These are phyloP conservation scores for Penicillium sp. DNA, from an alignment of 2,329 filamentous ascomycete species.

Conservation along the genomic window DNA sequence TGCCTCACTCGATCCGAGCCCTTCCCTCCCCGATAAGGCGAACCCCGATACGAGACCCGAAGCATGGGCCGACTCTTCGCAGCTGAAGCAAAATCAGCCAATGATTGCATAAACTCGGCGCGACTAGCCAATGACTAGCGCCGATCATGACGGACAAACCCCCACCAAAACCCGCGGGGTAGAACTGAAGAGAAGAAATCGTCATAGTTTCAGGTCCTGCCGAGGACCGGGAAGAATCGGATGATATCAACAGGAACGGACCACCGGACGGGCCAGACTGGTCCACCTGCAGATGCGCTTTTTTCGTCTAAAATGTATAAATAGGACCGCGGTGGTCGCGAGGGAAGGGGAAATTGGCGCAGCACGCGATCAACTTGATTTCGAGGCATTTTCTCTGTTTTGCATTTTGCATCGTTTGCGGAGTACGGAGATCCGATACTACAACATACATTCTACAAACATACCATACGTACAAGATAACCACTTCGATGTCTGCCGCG, in stretches of 20 bases:
- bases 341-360: too few relatives aligned
- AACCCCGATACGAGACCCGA: neutral
- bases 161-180: neutral
- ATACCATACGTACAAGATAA: too few relatives aligned
- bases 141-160: neutral
- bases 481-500: neutral
- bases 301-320: neutral
- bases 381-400: neutral
- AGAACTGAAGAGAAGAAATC: neutral
- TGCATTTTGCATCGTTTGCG: neutral
- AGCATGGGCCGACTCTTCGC: neutral
- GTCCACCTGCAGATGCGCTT: neutral
- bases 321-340: neutral
- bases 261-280: neutral
- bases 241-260: neutral
- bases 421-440: neutral
- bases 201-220: neutral
- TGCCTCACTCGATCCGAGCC: too few relatives aligned
- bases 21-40: neutral
- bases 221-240: slow-evolving; percentile 7
- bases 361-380: neutral
- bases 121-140: neutral
- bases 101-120: neutral
- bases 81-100: neutral
- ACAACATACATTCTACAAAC: neutral